Evolutionary conservation across 176 grass and related monocot species (phyloP), one percentile per base, ranked within the genome.

Genomic region (Musa beccarii): DNA sequence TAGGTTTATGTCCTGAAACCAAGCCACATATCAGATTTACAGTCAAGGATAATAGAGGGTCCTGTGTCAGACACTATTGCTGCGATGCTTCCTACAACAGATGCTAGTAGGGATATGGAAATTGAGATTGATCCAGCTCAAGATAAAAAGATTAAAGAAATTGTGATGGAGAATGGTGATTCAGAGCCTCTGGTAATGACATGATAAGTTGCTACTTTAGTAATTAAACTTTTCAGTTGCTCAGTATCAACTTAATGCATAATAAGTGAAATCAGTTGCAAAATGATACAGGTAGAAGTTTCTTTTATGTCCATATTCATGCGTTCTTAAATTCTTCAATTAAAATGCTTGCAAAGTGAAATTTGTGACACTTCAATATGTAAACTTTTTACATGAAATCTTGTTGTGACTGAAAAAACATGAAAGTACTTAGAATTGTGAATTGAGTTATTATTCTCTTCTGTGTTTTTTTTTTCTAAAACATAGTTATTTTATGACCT

Each of bases 141-240:
- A 86, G 86, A 92, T 82, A 89, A 87, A 80, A 94, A 92, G 84
- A 89, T 99, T 76, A 84, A 89, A 76, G 96, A 99, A 83, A 95
- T 99, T 83, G 76, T 85, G 54, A 83, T 99, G 78, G 91, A 99
- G 69, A 84, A 80, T 85, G 79, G 83, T 75, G 85, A 87, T 84
- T 81, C 81, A 28, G 67, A 53, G 43, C 67, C 52, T 55, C 49
- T 80, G 69, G 0, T 69, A 28, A n/a, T 15, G 14, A 49, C 2
- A 56, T 34, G 25, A 55, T 11, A 43, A 43, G 3, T 43, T 43
- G 34, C 4, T 43, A 43, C 34, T 43, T 43, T 6, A 43, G 34
- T 19, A 28, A 19, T 50, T 12, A n/a, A 43, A 24, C 25, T 61
- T 75, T n/a, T 49, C 1, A 49, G 34, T 75, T 61, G 13, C 5